phyloP scores from a whole-genome alignment of 179 eudicot species.

The Silene noctiflora region DNA sequence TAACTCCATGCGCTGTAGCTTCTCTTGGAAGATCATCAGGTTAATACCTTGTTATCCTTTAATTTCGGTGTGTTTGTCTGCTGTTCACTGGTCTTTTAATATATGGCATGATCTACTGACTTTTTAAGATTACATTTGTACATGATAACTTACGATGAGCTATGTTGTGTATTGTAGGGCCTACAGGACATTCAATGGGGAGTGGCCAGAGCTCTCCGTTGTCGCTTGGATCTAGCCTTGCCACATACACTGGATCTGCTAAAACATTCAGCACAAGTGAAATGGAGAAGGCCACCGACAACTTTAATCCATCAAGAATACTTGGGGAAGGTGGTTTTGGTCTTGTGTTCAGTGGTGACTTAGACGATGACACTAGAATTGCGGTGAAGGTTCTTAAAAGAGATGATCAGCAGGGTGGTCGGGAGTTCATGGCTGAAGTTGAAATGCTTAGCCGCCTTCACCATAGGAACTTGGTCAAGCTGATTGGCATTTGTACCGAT shows the following conservation, averaged over 20 bases:
- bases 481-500: constrained; percentile 85
- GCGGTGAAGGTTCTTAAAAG: constrained; percentile 93
- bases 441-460: constrained; percentile 97
- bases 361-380: constrained; percentile 71
- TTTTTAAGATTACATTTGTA: neutral
- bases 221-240: constrained; percentile 66
- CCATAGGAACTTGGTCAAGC: constrained; percentile 87
- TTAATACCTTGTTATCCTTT: constrained; percentile 24
- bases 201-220: constrained; percentile 64
- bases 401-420: constrained; percentile 87
- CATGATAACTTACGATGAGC: neutral
- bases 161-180: constrained; percentile 25
- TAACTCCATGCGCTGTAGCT: constrained; percentile 40
- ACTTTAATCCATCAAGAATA: constrained; percentile 54
- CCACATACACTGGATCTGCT: constrained; percentile 73
- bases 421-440: constrained; percentile 92
- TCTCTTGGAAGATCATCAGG: constrained; percentile 74
- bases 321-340: constrained; percentile 98
- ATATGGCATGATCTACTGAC: constrained; percentile 3
- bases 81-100: neutral
- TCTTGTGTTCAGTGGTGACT: constrained; percentile 71
- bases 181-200: constrained; percentile 44
- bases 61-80: neutral
- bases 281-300: constrained; percentile 72
- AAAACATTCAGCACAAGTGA: constrained; percentile 68